Evolutionary conservation across 805 yeast genomes (phyloP), one percentile per base, ranked within the genome.

Genomic region (Ogataea paradorogensis): DNA sequence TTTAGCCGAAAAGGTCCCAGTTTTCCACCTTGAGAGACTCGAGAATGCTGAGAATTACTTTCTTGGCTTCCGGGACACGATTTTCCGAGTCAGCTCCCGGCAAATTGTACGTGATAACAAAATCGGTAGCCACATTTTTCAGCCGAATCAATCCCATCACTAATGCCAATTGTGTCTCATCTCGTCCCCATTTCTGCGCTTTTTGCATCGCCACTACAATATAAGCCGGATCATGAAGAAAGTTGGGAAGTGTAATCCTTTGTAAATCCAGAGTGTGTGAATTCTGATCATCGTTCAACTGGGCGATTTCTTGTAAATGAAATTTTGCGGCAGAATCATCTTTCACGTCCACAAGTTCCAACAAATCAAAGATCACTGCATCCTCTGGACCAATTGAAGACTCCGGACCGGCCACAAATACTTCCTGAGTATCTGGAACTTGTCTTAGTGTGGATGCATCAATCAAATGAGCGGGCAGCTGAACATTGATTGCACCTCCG

Each of bases 351-450:
- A 78, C 76, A 18, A 63, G 51, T 48, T 84, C 86, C 46, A 84
- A 59, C 11, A 84, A 58, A 46, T 84, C 93, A 14, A 84, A 55
- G n/a, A 84, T 78, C 8, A 83, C 56, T 13, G 84, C 74, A 48
- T 73, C 78, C 38, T 80, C 76, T 33, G 62, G 50, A 28, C 62
- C 61, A 33, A 69, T 55, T 35, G 46, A 51, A 33, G 53, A 42
- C 18, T 45, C 33, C 15, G 50, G 47, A 11, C 48, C 36, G 9
- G 57, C 38, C 3, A 90, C 78, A 59, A 75, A 93, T 18, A 91
- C 96, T 59, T 91, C 99, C 58, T 93, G 98, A 1, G 89, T 80
- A 55, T 93, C 97, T 0, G 99, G 98, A 3, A 93, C 77, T 45
- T 86, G 86, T 41, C 99, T 68, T 34, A 90, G 58, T 26, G 68